Evolutionary conservation across 305 asterid species (phyloP), one percentile per base, ranked within the genome.

Genomic region (Fraxinus xanthoxyloides): DNA sequence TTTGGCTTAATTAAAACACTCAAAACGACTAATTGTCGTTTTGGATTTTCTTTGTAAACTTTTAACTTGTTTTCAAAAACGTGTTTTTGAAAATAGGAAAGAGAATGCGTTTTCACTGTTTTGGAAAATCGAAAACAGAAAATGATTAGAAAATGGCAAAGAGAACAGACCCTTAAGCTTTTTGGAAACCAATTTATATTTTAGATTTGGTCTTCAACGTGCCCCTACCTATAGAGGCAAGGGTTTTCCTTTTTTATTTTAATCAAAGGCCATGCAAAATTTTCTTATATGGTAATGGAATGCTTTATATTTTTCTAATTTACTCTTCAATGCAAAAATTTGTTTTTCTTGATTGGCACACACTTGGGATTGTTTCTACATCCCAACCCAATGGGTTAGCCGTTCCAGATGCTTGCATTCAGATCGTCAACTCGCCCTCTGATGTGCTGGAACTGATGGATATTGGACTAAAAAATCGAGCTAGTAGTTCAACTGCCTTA

Each of bases 351-450:
- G 80, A 91, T 78, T 85, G 86, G 79, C 92, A 82, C 89, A 93
- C 97, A 79, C 92, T 93, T 51, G 95, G 94, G 89, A 82, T 93
- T 80, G 70, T 89, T 80, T 85, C 94, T 10, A 84, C 92, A 36
- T 34, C 86, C n/a, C 91, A 91, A 84, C 81, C 97, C 6, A 92
- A 82, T 77, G 95, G 98, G 32, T 78, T 93, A 84, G 89, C 98
- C 5, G 97, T 93, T 26, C 98, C 98, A 5, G 98, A 93, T 84
- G 98, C 98, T 76, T 81, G 83, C 90, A 88, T 91, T 85, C 88
- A 79, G 48, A 79, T 86, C 0, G 98, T 93, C 61, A 89, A 82
- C 77, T 65, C 90, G 26, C 80, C 97, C 32, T 19, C 87, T 32
- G 92, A 90, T 69, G 98, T 93, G 2, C 34, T 93, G 83, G 84